A percentile compares a stretch with the other conserved stretches of the same genome.
These are phyloP conservation scores for Selaginella moellendorffii DNA, from an alignment of 75 land plant species.

Conservation along the genomic window DNA sequence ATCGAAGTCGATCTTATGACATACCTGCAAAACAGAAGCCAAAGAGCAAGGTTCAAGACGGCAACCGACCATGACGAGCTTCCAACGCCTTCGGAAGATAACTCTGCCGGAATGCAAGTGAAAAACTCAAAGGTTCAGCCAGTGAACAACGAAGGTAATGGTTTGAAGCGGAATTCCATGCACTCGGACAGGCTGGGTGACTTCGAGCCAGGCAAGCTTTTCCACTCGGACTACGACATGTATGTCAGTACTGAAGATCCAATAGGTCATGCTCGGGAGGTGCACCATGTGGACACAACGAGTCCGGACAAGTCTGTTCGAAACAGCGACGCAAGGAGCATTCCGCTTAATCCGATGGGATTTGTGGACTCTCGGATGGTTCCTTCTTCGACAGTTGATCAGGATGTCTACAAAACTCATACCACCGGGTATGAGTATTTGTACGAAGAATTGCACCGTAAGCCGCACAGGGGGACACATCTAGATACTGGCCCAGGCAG, in stretches of 20 bases:
- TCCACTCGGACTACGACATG: too few species aligned
- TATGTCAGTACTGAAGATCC: too few species aligned
- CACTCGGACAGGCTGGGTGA: too few species aligned
- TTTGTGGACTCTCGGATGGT: neutral
- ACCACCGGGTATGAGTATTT: neutral
- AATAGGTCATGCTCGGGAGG: too few species aligned
- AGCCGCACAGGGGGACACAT: neutral
- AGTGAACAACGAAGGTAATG: too few species aligned
- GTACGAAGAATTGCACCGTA: neutral
- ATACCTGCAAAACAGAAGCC: constrained; percentile 74
- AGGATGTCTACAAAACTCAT: too few species aligned
- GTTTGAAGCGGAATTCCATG: too few species aligned
- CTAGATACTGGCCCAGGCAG: constrained; percentile 1
- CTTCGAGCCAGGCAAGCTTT: too few species aligned
- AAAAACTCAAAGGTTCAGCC: too few species aligned
- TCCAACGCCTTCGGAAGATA: neutral
- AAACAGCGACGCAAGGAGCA: neutral
- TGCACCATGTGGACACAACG: too few species aligned
- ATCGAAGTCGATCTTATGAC: constrained; percentile 96
- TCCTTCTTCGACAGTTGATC: too few species aligned
- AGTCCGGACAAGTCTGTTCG: neutral
- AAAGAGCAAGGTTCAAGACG: neutral
- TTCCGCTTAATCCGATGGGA: neutral
- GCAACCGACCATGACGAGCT: neutral
- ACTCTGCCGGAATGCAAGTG: neutral